Base-by-base conservation (phyloP, 192 early-diverging fungal species). In the Gonapodya prolifera region DNA sequence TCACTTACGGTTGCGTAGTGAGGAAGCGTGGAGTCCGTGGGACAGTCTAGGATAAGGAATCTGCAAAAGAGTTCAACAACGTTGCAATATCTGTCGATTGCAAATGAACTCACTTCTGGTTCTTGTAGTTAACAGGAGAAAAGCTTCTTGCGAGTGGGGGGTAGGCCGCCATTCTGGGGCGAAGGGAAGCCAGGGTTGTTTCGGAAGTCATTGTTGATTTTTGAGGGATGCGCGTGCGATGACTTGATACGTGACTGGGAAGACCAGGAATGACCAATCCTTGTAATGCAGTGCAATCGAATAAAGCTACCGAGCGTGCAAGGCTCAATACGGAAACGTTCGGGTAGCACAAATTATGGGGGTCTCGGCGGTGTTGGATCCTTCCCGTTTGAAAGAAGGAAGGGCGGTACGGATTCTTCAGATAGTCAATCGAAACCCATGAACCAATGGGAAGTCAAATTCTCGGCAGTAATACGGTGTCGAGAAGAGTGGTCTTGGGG, bases 31-130 rank as follows among this genome's bases (percentile, higher is more conserved):
- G 89, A 88, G 77, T 91, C 89, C 16, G 93, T 94, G 1, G 96
- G 96, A 76, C 95, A 96, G 81, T 98, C 96, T 77, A 96, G 89
- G 80, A 98, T 94, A 69, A 98, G 84, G 80, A 98, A 98, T 13
- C 92, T 89, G 76, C 94, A 83, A 61, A 8, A 61, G 23, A 61
- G 8, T 16, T 16, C 8, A 61, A 61, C 45, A 76, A 31, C 31
- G 29, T 34, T 76, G 1, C 70, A 76, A 8, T 23, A 61, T 61
- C 45, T 8, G 23, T 61, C 45, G 23, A 61, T 61, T 61, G 8
- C 45, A 61, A 23, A 61, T 8, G 8, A 61, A 61, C 45, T 16
- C 45, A 61, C 45, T 23, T 61, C 45, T 61, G 45, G 74, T 83
- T 82, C 32, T 83, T 84, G 17, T 85, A 82, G 77, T 91, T 86